Base-by-base conservation (phyloP, 2,329 filamentous ascomycete species). In the Aspergillus carbonarius region DNA sequence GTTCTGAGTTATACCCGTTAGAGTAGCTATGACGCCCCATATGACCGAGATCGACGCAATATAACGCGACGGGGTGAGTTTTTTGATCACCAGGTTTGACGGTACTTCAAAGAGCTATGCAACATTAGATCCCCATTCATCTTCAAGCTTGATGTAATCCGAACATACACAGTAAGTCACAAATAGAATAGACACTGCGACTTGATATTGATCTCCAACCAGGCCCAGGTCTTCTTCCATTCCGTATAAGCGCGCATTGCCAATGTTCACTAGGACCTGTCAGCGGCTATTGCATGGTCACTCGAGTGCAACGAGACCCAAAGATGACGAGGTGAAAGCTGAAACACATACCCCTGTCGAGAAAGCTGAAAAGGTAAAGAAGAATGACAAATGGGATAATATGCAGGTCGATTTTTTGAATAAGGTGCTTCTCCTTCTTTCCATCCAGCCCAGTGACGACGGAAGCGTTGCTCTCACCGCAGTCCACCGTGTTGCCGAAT, bases 281-380 rank as follows among this genome's bases (percentile, higher is more conserved):
- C 46, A 70, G 61, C 17, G 55, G 51, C 49, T 37, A 44, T 37
- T 18, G 7, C 10, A 9, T 32, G 60, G 52, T n/a, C 27, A 54
- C 32, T 34, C 49, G 44, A 30, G 13, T 18, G 3, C 6, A 17
- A 12, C 4, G 3, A n/a, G n/a, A 35, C 8, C 5, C 18, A 52
- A 15, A 51, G 13, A 15, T 25, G 27, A 15, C 35, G 10, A 15
- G 17, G 27, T 18, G 23, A 49, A 17, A 18, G n/a, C n/a, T 3
- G 35, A 40, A 27, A 54, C 40, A 61, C 63, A 25, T 50, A 64
- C 76, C 80, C 72, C 89, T 81, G 70, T 92, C 90, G 8, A 93
- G 76, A 70, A 92, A 93, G 64, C 86, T 89, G 64, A 92, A 86
- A 13, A 92, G 80, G 70, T 93, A 93, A 15, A 78, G 59, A 20